phyloP scores from a whole-genome alignment of 75 land plant species.

The Sequoiadendron giganteum region DNA sequence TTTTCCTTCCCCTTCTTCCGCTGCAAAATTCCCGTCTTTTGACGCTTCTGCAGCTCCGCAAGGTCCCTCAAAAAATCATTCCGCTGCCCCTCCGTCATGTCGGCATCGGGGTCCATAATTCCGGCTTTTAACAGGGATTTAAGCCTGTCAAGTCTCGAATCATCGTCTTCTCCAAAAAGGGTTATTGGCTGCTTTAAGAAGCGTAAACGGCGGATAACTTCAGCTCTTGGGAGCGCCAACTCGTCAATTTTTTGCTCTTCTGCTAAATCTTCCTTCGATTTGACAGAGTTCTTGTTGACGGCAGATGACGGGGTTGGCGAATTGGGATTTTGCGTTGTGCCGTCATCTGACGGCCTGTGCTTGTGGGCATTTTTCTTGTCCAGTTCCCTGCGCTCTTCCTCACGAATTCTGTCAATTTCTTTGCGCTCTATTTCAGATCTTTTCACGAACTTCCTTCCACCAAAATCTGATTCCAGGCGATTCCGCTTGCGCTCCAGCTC shows the following conservation, averaged over 20 bases:
- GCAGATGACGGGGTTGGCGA: constrained; percentile 15
- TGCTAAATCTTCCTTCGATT: constrained; percentile 31
- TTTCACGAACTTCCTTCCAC: constrained; percentile 66
- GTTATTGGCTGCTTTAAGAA: constrained; percentile 91
- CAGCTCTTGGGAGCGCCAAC: constrained; percentile 66
- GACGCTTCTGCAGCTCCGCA: constrained; percentile 63
- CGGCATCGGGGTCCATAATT: constrained; percentile 73
- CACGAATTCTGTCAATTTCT: constrained; percentile 66
- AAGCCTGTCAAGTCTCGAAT: constrained; percentile 64
- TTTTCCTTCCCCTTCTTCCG: constrained; percentile 41
- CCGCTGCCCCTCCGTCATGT: constrained; percentile 94
- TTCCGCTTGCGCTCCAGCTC: constrained; percentile 79
- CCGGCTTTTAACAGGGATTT: constrained; percentile 79
- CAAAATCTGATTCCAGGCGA: constrained; percentile 53
- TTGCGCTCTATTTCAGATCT: constrained; percentile 86
- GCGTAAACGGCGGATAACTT: constrained; percentile 84
- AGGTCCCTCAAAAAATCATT: constrained; percentile 91
- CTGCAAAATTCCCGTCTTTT: constrained; percentile 49
- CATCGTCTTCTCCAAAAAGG: constrained; percentile 96
- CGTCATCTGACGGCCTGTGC: not conserved
- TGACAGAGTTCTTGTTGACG: constrained; percentile 14
- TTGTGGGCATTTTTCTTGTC: constrained; percentile 35
- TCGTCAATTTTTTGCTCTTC: constrained; percentile 71
- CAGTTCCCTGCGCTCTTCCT: constrained; percentile 59
- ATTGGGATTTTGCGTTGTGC: not conserved